Percentiles rank a stretch among this genome's conserved stretches.
These are phyloP conservation scores for Quercus gilva DNA, from an alignment of 306 rosid genomes.

Conservation along the genomic window DNA sequence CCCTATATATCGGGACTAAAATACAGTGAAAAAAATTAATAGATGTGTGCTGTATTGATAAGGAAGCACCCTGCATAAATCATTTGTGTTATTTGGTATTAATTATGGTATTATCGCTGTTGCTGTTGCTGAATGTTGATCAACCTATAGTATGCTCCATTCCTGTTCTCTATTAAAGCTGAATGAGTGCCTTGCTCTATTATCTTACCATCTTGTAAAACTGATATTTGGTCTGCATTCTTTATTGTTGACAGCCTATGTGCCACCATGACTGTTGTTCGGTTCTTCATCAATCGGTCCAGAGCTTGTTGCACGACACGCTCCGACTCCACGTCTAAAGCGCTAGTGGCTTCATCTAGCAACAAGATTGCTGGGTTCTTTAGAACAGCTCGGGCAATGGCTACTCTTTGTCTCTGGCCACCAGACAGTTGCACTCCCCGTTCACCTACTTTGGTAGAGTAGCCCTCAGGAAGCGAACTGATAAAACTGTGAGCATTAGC, in stretches of 20 bases:
- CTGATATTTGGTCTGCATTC: constrained; percentile 88
- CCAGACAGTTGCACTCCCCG: constrained; percentile 93
- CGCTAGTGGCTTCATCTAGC: constrained; percentile 90
- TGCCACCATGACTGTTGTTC: constrained; percentile 91
- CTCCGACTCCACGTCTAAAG: constrained; percentile 86
- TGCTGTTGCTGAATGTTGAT: constrained; percentile 82
- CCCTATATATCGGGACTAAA: constrained; percentile 1
- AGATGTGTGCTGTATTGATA: constrained; percentile 2
- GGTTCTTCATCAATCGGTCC: constrained; percentile 75
- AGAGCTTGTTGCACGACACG: constrained; percentile 82
- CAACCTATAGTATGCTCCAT: constrained; percentile 80
- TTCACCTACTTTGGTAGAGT: constrained; percentile 90
- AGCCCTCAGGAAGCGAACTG: constrained; percentile 90
- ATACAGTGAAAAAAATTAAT: background rate
- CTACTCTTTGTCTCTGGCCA: constrained; percentile 88
- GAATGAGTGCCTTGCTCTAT: constrained; percentile 90
- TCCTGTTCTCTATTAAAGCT: constrained; percentile 62
- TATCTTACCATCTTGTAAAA: constrained; percentile 83
- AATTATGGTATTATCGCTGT: constrained; percentile 30
- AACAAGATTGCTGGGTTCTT: constrained; percentile 84
- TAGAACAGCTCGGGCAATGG: constrained; percentile 84
- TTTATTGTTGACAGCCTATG: constrained; percentile 88
- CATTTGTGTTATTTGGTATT: constrained; percentile 24
- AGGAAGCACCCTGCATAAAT: constrained; percentile 7
- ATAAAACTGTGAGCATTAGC: constrained; percentile 87